Evolutionary conservation across 1,284 basidiomycete species (phyloP), one percentile per base, ranked within the genome.

Genomic region (Pseudozyma hubeiensis): DNA sequence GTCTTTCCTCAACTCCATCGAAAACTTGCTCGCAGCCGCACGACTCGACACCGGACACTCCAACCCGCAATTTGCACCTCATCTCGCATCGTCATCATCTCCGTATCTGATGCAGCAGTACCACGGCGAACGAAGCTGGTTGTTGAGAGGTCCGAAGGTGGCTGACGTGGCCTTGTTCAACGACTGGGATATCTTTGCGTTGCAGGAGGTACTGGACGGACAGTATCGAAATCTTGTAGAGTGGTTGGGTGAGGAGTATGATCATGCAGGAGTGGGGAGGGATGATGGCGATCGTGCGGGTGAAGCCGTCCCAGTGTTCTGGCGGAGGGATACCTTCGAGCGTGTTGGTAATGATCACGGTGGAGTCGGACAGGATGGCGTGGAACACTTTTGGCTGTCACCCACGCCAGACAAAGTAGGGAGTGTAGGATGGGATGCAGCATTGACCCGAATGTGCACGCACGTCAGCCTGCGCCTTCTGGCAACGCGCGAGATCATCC

Each of bases 361-460:
- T 9, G 78, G 78, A 6, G 45, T 71, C 6, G 78, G 78, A 0
- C n/a, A 35, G 29, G 47, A 55, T 2, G 78, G 78, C 11, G 69
- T 77, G 4, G 65, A 72, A 53, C 78, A 79, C 37, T 79, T 79
- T 46, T 79, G 78, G 78, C 64, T 79, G 8, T 60, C 53, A 7
- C 52, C 58, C 17, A 79, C 72, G 13, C 75, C 75, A 3, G 34
- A 57, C 6, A 10, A 35, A 3, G 49, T 64, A 1, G 78, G 65
- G 4, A 75, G 68, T 43, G 69, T 78, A 6, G 78, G 78, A 0
- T 79, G 78, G 78, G 78, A 79, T 57, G 75, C 78, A 11, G 75
- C 58, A 1, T 37, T 75, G 35, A 79, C 78, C 1, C 13, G 78
- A 3, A 79, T 79, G 78, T 79, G 78, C 34, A 79, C 75, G 14